Evolutionary conservation across 1,284 basidiomycete genomes (phyloP), one percentile per base, ranked within the genome.

Genomic region (Marasmius oreades): DNA sequence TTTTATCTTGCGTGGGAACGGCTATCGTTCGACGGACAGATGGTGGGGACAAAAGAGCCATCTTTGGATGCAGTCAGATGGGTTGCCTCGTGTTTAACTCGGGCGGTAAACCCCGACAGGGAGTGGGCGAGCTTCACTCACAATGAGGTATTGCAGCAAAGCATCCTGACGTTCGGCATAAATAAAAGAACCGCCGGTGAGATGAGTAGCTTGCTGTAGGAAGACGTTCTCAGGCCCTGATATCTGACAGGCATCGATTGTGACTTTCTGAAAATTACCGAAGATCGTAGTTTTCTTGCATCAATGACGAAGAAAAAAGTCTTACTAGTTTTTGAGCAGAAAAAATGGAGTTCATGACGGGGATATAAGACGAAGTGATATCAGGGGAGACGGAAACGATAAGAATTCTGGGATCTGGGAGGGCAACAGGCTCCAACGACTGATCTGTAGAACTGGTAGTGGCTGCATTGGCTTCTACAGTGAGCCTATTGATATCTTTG

Each of bases 311-410:
- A 22, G 12, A 33, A 18, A 57, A 56, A 22, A 37, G 54, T 73
- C 84, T 64, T 61, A 91, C 94, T 57, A 93, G 80, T 75, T 99
- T 99, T 70, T 99, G 97, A 1, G 97, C 97, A 2, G 95, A 95
- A 74, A 99, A 99, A 53, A 99, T 98, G 56, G 94, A 91, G 70
- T 99, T 99, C 97, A 99, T 99, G 70, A 99, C 86, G 11, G 96
- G 92, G 53, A 99, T 96, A 70, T 96, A 96, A 26, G 93, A 90
- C 1, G 88, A 83, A 6, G 92, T 89, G 16, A 89, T 79, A 71
- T 95, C 91, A 1, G 92, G 92, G 0, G 95, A 97, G 43, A 95
- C 93, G 55, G 94, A 95, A 53, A 99, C 76, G 57, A 99, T 84
- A 55, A 98, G 81, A 57, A 99, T 93, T 24, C 94, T 82, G 0